Evolutionary conservation across 148 eudicot species (phyloP), one percentile per base, ranked within the genome.

Genomic region (Heliamphora exappendiculata): DNA sequence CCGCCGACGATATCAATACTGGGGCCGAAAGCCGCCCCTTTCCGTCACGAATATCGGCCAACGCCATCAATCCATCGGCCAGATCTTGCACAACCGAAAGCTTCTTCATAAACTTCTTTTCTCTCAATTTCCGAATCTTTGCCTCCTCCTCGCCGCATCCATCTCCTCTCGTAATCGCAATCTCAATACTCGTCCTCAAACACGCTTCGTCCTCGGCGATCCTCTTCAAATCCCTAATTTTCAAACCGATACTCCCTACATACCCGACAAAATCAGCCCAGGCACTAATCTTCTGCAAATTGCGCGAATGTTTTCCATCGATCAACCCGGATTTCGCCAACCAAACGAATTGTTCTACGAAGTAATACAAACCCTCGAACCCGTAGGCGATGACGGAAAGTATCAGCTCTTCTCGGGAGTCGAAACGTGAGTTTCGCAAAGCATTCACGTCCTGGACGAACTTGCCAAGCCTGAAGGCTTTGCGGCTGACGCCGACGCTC

Each of bases 381-480:
- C 98, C 98, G 77, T 92, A 91, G 2, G 94, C 91, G 55, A 91
- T 1, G n/a, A 86, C 1, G 0, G 88, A 49, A 26, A 90, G 84
- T 12, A 89, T 2, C 13, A 83, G 3, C 3, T 73, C 64, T 1
- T 63, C 69, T 28, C 20, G 65, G 13, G 79, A 72, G 11, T 50
- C 33, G 16, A 64, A 51, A 14, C 28, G 13, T 0, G 75, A 9
- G 12, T 80, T 44, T 0, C 98, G 91, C 0, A 95, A 73, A 0
- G 96, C 83, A 77, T 95, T 95, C 65, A 95, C 71, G 79, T 92
- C 89, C 51, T 95, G 98, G 36, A 95, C 72, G 84, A 95, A 95
- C 28, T 95, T 95, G 0, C 98, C 98, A 58, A 95, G 85, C 16
- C 98, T 91, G 67, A 95, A 95, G 70, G 98, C 98, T 44, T 95